These are phyloP conservation scores for Camillea tinctor DNA, from an alignment of 2,329 filamentous ascomycete genomes.

Conservation along the genomic window DNA sequence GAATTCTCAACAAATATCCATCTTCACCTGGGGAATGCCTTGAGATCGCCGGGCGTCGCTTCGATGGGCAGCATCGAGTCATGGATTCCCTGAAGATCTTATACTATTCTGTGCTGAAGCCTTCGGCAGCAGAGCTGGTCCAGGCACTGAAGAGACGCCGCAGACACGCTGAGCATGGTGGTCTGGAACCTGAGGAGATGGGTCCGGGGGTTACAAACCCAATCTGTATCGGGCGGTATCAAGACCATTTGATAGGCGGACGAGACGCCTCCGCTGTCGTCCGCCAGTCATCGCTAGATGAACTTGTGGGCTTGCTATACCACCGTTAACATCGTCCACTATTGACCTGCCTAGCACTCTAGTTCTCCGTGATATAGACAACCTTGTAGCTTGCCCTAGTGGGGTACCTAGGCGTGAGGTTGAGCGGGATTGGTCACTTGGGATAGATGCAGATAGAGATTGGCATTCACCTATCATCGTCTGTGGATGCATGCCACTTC, in stretches of 20 bases:
- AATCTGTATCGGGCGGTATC: background rate
- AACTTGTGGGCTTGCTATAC: background rate
- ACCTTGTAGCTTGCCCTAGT: background rate
- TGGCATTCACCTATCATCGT: slow-evolving; percentile 12
- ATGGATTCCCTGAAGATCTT: slow-evolving; percentile 1
- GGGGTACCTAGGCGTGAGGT: slow-evolving; percentile 7
- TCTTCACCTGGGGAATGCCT: background rate
- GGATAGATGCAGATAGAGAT: slow-evolving; percentile 15
- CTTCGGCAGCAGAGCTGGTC: background rate
- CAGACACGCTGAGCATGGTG: background rate
- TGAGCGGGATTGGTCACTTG: slow-evolving; percentile 15
- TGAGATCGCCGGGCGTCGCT: background rate
- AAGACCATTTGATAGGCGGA: background rate
- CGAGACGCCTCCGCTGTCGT: background rate
- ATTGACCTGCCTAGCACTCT: too few species aligned
- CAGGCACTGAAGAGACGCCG: background rate
- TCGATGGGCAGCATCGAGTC: background rate
- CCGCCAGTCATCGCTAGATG: background rate
- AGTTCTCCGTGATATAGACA: background rate
- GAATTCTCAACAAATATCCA: background rate
- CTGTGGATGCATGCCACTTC: slow-evolving; percentile 7
- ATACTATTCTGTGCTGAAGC: background rate
- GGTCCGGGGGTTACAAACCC: background rate
- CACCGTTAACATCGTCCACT: too few species aligned
- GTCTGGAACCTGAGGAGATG: background rate